Base-by-base conservation (phyloP, 2,329 filamentous ascomycete species). In the Magnaporthiopsis poae region DNA sequence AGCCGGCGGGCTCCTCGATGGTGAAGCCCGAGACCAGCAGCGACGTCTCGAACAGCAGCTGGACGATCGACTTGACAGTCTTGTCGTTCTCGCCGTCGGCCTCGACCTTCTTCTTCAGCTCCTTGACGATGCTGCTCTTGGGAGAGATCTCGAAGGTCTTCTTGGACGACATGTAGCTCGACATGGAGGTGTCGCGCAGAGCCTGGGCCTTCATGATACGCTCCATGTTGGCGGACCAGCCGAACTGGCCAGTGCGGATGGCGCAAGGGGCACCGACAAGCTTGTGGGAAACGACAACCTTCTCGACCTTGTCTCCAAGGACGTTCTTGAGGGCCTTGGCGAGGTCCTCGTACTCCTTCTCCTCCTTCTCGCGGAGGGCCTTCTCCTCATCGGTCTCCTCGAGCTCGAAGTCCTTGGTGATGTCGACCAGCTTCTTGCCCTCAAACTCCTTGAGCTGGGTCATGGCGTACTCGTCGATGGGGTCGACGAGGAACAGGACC, bases 161-260 rank as follows among this genome's bases (percentile, higher is more conserved):
- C 93, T 99, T 99, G 79, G 94, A 98, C 72, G 92, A 96, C 95
- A 99, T 99, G 91, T 99, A 99, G 75, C 92, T 96, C 82, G 88
- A 92, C 95, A 99, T 99, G 76, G 93, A 97, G 73, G 95, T 99
- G 84, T 99, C 95, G 84, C 95, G 95, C 76, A 99, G 94, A 77
- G 95, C 95, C 86, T 99, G 95, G 35, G 95, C 95, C 90, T 99
- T 99, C 95, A 99, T 99, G 89, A 99, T 99, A 86, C 95, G 95
- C 88, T 99, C 95, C 95, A 99, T 99, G 88, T 99, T 99, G 79
- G 95, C 95, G 67, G 94, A 98, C 95, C 95, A 99, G 82, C 95
- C 95, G 81, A 99, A 99, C 84, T 98, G 95, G 77, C 95, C 95
- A 73, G 95, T 99, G 81, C 95, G 94, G 86, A 99, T 98, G 79